Evolutionary conservation across 2,329 filamentous ascomycete species (phyloP).

Genomic region (Stagonosporopsis cucurbitacearum): DNA sequence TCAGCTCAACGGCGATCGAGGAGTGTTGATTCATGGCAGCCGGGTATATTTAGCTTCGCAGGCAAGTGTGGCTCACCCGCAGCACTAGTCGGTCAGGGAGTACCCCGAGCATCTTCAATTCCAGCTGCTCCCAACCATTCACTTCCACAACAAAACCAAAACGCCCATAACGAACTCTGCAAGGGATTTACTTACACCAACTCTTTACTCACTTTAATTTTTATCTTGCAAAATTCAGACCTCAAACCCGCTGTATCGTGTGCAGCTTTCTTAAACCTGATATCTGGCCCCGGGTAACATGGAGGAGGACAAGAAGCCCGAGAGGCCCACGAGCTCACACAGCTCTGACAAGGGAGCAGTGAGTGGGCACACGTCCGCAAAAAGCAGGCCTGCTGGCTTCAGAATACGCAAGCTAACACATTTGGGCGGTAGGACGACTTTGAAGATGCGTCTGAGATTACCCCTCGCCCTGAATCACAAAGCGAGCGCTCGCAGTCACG

Average conservation of each 20-base stretch:
- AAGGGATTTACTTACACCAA: conserved; percentile 8
- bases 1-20: conserved; percentile 4
- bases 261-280: conserved; percentile 3
- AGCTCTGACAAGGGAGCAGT: conserved; percentile 44
- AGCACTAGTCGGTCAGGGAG: conserved; percentile 6
- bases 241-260: conserved; percentile 3
- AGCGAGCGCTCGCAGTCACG: conserved; percentile 46
- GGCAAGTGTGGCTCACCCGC: conserved; percentile 16
- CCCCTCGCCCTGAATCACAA: conserved; percentile 48
- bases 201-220: conserved; percentile 8
- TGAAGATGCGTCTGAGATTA: conserved; percentile 77
- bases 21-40: conserved; percentile 1
- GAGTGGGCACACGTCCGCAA: conserved; percentile 8
- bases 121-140: conserved; percentile 16
- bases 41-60: conserved; percentile 9
- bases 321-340: conserved; percentile 39
- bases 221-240: conserved; percentile 3
- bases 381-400: not conserved
- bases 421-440: conserved; percentile 69
- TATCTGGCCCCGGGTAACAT: conserved; percentile 14
- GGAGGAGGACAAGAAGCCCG: conserved; percentile 23
- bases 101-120: conserved; percentile 2
- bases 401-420: conserved; percentile 18
- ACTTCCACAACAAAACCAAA: conserved; percentile 12
- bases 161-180: conserved; percentile 11